Base-by-base conservation (phyloP, 2,329 filamentous ascomycete species). In the Periconia sp. region DNA sequence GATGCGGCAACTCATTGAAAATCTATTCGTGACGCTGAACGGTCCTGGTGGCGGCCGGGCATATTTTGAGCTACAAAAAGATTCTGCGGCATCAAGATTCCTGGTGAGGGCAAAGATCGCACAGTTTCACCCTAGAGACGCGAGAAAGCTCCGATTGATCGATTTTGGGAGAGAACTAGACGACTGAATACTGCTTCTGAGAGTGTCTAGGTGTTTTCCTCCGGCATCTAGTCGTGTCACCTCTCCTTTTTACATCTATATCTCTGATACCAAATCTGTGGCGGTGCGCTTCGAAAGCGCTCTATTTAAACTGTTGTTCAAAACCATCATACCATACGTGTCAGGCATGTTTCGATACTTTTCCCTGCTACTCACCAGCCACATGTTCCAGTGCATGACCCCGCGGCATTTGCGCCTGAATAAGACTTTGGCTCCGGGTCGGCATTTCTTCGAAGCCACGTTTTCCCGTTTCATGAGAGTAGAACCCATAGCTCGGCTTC, bases 61-160 rank as follows among this genome's bases (percentile, higher is more conserved):
- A 3, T 82, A 82, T 52, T 71, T 78, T 32, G 66, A 73, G 18
- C 56, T 82, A 13, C 59, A 72, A 19, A 67, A 71, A 23, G 79
- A 82, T 42, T 78, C 77, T 25, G 79, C 78, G 11, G 74, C 75
- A 12, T 75, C 77, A 5, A 69, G 79, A 30, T 81, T 81, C 48
- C 59, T 82, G 23, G 74, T 82, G 12, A 70, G 76, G 53, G 76
- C 77, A 9, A 82, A 79, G 57, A 73, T 82, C 42, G 79, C 79
- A 11, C 78, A 81, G 46, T 80, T 79, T 36, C 76, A 81, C 57
- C 77, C 78, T 1, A 76, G 74, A 44, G 78, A 82, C 64, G 79
- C 79, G 12, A 68, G 69, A 45, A 74, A 73, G 47, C 52, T 81
- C 46, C 72, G 78, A 22, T 57, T 81, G 50, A 75, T 81, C 47